Evolutionary conservation across 768 basidiomycete species (phyloP), one percentile per base, ranked within the genome.

Genomic region (Kondoa subrosea): DNA sequence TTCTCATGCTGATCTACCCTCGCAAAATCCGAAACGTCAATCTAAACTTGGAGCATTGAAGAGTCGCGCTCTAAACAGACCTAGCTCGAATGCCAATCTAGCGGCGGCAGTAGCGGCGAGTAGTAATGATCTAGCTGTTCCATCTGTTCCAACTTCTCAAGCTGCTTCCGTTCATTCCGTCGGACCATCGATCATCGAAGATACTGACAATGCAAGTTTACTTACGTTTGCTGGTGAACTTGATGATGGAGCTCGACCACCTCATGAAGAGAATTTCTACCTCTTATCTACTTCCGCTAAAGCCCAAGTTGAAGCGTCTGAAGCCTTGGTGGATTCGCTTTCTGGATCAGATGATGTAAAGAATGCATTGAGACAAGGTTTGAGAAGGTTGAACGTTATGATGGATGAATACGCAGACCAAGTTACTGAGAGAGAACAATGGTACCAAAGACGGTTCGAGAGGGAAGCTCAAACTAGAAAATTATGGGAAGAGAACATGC

Each of bases 401-500:
- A 75, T 88, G n/a, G 78, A 77, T 64, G 85, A 87, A 67, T 89
- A 87, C 72, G 78, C 84, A 1, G 76, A 81, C 57, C 88, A 91
- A 83, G 80, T 81, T 3, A 80, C 80, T 66, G 85, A 86, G 67
- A 81, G 92, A n/a, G 92, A 95, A 71, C 81, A 82, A 62, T 95
- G 76, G 71, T 75, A 77, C 16, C 66, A 74, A 8, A 71, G 73
- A 8, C 67, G 86, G 82, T 91, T 84, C 80, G 81, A 80, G 67
- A 77, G 80, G 32, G 82, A 84, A 72, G 78, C 91, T 12, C 81
- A 81, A 70, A 81, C 82, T 29, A 87, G 90, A 74, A 80, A 81
- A 14, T 79, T 91, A 30, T 96, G 92, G 92, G 91, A 93, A 77
- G 86, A 90, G 78, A 92, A 88, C 76, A 77, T 96, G 74, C 84